Evolutionary conservation across 139 green algal species (phyloP).

Genomic region (Tetradesmus lagerheimii): DNA sequence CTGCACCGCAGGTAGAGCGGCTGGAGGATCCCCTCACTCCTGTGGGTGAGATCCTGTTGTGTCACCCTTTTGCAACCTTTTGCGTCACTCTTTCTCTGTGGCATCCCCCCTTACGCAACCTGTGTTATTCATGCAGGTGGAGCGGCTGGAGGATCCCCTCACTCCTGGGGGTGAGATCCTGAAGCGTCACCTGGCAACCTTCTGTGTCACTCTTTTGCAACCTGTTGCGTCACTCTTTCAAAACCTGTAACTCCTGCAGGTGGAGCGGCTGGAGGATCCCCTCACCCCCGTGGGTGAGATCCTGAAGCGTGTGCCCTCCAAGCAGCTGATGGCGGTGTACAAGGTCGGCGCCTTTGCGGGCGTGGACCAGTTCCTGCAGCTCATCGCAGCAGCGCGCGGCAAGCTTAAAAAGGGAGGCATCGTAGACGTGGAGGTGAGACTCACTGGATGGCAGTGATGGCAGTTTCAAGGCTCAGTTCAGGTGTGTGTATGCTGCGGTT

Average conservation of each 20-base stretch:
- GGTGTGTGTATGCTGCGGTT: too few relatives aligned
- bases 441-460: too few relatives aligned
- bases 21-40: conserved; percentile 83
- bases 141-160: conserved; percentile 86
- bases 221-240: conserved; percentile 59
- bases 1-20: conserved; percentile 82
- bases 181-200: too few relatives aligned
- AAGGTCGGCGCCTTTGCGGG: conserved; percentile 76
- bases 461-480: too few relatives aligned
- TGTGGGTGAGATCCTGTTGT: conserved; percentile 85
- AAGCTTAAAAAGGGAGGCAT: conserved; percentile 90
- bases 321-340: conserved; percentile 94
- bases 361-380: conserved; percentile 85
- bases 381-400: conserved; percentile 81
- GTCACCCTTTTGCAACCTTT: too few relatives aligned
- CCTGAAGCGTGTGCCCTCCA: conserved; percentile 82
- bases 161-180: conserved; percentile 88
- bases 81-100: too few relatives aligned
- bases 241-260: conserved; percentile 41
- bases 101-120: too few relatives aligned
- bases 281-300: conserved; percentile 85
- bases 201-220: conserved; percentile 80
- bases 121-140: too few relatives aligned
- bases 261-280: conserved; percentile 89
- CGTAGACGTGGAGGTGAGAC: conserved; percentile 72